Evolutionary conservation across 495 filamentous ascomycete genomes (phyloP).

Genomic region (Penicillium lagena): DNA sequence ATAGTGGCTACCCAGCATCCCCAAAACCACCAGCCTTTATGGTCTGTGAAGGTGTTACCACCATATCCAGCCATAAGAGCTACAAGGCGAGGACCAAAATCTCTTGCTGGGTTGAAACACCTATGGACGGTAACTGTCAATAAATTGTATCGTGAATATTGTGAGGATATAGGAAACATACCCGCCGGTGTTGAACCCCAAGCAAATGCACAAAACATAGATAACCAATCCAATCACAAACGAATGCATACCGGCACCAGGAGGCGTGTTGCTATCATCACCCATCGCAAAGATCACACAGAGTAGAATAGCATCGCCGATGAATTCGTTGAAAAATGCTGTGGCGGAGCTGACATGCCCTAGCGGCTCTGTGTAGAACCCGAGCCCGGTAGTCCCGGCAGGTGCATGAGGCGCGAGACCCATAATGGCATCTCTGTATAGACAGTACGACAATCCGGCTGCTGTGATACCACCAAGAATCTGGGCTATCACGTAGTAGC

Average conservation of each 20-base stretch:
- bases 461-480: conserved; percentile 41
- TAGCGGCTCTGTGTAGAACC: conserved; percentile 48
- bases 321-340: conserved; percentile 31
- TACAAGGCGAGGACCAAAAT: conserved; percentile 18
- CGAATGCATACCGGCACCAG: conserved; percentile 19
- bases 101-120: conserved; percentile 15
- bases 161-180: background rate
- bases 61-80: conserved; percentile 19
- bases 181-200: conserved; percentile 19
- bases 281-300: conserved; percentile 16
- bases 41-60: too few species aligned
- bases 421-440: conserved; percentile 35
- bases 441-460: conserved; percentile 36
- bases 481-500: conserved; percentile 40
- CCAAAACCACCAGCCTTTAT: too few species aligned
- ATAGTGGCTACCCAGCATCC: conserved; percentile 18
- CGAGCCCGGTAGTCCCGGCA: conserved; percentile 35
- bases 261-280: conserved; percentile 16
- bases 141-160: background rate
- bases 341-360: conserved; percentile 38
- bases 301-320: conserved; percentile 13
- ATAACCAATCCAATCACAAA: conserved; percentile 15
- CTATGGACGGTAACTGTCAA: conserved; percentile 3
- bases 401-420: conserved; percentile 20
- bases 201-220: conserved; percentile 8